Evolutionary conservation across 306 rosid genomes (phyloP), one percentile per base, ranked within the genome.

Genomic region (Lithocarpus polystachyus): DNA sequence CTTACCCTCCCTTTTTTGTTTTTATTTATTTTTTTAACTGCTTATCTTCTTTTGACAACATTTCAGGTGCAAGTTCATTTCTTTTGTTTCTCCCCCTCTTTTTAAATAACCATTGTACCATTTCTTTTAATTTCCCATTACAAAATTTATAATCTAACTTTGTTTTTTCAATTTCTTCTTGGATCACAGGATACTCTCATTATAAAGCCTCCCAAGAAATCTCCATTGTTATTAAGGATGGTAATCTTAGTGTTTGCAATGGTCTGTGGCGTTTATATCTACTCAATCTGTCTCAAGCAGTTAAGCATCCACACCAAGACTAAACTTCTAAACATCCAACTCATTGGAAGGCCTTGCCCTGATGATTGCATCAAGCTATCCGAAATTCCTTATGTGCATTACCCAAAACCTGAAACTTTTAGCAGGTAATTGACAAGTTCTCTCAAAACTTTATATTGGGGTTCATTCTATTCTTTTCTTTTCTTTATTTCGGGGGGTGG

Each of bases 361-460:
- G 80, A 69, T 56, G 71, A 59, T 45, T 68, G 48, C 12, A 28
- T 67, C 51, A 77, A 84, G 53, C 87, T 56, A 72, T 56, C 48
- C 2, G 84, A 88, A 77, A 59, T 82, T 67, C 87, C 88, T 31
- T 77, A 70, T 65, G 78, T 40, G 65, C 95, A 95, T 83, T 95
- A 88, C 80, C 99, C 99, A 26, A 83, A 76, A n/a, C 99, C 99
- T 28, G 59, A 77, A 85, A 85, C 96, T 62, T 95, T 93, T 88
- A 91, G 77, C 94, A 88, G 98, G 98, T 95, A 88, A 77, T 67
- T 74, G 43, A 70, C 68, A 79, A 45, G 57, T 88, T 77, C 48
- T 17, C 53, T 24, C 68, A 3, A 6, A 23, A 33, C 65, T 35
- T 76, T 51, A 73, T 15, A 45, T 75, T 20, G 29, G 33, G 35